Evolutionary conservation across 169 alveolate genomes (phyloP).

Genomic region (Haemoproteus tartakovskyi): DNA sequence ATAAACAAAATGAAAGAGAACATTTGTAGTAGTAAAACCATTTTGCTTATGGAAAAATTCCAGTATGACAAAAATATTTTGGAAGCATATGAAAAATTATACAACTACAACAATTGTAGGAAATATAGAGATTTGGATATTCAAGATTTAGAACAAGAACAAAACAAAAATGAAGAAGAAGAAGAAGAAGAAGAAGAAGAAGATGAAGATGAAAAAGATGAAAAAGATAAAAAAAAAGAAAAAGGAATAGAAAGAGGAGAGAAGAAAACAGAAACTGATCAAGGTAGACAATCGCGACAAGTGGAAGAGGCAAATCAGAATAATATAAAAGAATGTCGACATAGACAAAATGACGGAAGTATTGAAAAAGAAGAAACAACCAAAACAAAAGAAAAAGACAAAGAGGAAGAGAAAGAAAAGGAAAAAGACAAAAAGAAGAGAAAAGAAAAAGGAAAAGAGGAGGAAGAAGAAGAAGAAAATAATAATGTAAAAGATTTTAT

Average conservation of each 20-base stretch:
- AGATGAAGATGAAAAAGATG: background rate
- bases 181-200: background rate
- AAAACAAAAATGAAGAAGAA: background rate
- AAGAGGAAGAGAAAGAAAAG: background rate
- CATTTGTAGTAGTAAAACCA: no score
- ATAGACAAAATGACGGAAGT: no score
- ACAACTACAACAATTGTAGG: slow-evolving; percentile 16
- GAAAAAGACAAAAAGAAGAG: background rate
- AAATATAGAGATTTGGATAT: slow-evolving; percentile 5
- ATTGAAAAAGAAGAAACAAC: no score
- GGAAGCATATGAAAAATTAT: slow-evolving; percentile 9
- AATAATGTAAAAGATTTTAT: background rate
- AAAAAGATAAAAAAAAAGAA: no score
- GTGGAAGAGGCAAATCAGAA: no score
- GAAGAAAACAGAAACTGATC: no score
- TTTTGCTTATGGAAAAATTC: slow-evolving; percentile 8
- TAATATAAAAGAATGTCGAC: no score
- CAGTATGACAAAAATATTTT: slow-evolving; percentile 9
- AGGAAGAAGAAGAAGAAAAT: background rate
- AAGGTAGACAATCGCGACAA: no score
- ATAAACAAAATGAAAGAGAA: slow-evolving; percentile 16
- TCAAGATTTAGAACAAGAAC: slow-evolving; percentile 9
- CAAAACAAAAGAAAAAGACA: no score
- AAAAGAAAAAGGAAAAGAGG: background rate
- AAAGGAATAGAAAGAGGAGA: no score